Evolutionary conservation across 78 protist species (phyloP).

Genomic region (Thecamonas trahens): DNA sequence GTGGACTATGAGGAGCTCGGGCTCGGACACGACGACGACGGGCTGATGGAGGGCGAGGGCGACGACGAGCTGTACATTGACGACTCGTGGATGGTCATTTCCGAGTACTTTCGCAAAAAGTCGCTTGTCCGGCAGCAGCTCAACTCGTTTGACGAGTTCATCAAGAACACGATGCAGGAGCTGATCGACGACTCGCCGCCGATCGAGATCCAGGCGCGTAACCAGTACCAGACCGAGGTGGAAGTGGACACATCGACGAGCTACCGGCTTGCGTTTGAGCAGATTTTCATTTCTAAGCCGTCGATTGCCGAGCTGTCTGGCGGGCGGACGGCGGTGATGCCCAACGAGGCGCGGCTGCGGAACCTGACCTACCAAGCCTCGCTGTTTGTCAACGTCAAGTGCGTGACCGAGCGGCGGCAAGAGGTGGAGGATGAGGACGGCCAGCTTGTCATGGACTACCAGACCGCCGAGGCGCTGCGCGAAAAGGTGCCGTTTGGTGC

Average conservation of each 20-base stretch:
- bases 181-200: conserved; percentile 41
- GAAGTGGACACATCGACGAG: neutral
- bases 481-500: conserved; percentile 52
- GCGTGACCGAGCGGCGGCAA: neutral
- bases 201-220: conserved; percentile 5
- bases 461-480: no score
- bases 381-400: conserved; percentile 49
- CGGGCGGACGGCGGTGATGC: conserved; percentile 38
- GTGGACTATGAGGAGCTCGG: no score
- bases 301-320: neutral
- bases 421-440: no score
- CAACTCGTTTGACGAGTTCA: conserved; percentile 94
- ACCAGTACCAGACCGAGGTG: neutral
- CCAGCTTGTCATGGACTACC: no score
- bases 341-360: conserved; percentile 93
- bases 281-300: conserved; percentile 27
- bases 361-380: conserved; percentile 74
- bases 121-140: conserved; percentile 98
- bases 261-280: conserved; percentile 19
- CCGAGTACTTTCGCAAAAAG: no score
- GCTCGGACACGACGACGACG: no score
- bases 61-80: no score
- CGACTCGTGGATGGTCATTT: no score
- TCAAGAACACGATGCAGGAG: conserved; percentile 78
- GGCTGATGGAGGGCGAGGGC: no score